Base-by-base conservation (phyloP, 495 filamentous ascomycete genomes). In the Lasiosphaeria ovina region DNA sequence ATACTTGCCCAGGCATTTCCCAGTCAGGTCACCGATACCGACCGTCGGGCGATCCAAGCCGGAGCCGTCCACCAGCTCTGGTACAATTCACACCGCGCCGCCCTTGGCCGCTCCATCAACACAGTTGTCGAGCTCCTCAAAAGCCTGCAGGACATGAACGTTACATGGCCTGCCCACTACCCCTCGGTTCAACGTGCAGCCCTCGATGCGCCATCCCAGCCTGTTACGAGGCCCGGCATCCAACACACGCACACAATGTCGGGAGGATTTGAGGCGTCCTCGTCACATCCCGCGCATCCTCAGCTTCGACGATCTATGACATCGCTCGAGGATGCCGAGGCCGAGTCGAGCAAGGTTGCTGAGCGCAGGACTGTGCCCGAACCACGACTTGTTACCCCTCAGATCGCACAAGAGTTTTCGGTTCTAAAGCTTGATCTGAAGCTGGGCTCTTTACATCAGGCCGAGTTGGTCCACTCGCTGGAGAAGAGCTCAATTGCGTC, bases 331-430 rank as follows among this genome's bases (percentile, higher is more conserved):
- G 86, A 86, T 57, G 77, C 81, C 47, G 70, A 79, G 74, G 84
- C 81, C 38, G 92, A 95, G 72, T 91, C 89, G 10, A 96, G 91
- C 74, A 80, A 81, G 45, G 68, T 81, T 53, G 86, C 85, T 16
- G 83, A 87, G 61, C 78, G 79, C 54, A 82, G 83, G 48, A 71
- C 76, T 11, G 64, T 73, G 9, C 63, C 81, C 32, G 89, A 91
- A 51, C 84, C 86, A 3, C 79, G 94, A 56, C 79, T 98, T 54
- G 87, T 97, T 65, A 92, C 90, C 14, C 92, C 92, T 24, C 89
- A 97, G 75, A 93, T 97, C 58, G 91, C 93, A 4, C 91, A 97
- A 55, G 90, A 98, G 61, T 98, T 98, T 65, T 96, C 92, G 0
- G 87, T 98, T 44, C 75, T 98, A 57, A 98, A 98, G 74, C 74